Percentiles rank a stretch among this genome's conserved stretches.
phyloP scores from a whole-genome alignment of 805 yeast species.

The Candida incommunis region DNA sequence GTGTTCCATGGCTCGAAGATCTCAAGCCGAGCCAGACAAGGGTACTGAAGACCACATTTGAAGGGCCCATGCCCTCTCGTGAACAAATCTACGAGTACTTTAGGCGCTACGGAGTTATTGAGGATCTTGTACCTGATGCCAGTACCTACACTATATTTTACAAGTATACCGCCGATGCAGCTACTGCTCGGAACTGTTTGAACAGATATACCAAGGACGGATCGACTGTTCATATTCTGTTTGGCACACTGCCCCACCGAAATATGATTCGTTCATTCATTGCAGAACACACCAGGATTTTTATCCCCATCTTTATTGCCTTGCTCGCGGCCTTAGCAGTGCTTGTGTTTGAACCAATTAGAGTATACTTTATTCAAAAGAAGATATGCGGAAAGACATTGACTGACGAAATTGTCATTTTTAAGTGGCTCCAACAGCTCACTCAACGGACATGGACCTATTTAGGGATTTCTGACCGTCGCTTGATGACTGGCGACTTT shows the following conservation, averaged over 20 bases:
- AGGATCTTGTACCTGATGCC: slow-evolving; percentile 47
- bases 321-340: slow-evolving; percentile 71
- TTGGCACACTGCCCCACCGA: slow-evolving; percentile 40
- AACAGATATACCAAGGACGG: slow-evolving; percentile 49
- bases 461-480: neutral
- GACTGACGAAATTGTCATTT: neutral
- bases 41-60: slow-evolving; percentile 50
- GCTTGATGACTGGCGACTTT: neutral
- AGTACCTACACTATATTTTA: slow-evolving; percentile 33
- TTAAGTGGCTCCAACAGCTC: neutral
- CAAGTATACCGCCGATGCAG: slow-evolving; percentile 52
- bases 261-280: slow-evolving; percentile 39
- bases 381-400: slow-evolving; percentile 8
- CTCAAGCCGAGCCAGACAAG: slow-evolving; percentile 61
- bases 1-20: slow-evolving; percentile 95
- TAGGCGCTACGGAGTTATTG: slow-evolving; percentile 75
- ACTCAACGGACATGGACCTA: neutral
- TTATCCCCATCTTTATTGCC: slow-evolving; percentile 70
- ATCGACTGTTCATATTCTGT: slow-evolving; percentile 61
- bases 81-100: slow-evolving; percentile 71
- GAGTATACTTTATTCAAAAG: slow-evolving; percentile 28
- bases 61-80: slow-evolving; percentile 63
- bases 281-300: slow-evolving; percentile 63
- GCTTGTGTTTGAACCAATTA: slow-evolving; percentile 80
- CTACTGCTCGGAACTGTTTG: slow-evolving; percentile 79